Evolutionary conservation across 805 yeast species (phyloP).

Genomic region (Ogataea salicorniae): DNA sequence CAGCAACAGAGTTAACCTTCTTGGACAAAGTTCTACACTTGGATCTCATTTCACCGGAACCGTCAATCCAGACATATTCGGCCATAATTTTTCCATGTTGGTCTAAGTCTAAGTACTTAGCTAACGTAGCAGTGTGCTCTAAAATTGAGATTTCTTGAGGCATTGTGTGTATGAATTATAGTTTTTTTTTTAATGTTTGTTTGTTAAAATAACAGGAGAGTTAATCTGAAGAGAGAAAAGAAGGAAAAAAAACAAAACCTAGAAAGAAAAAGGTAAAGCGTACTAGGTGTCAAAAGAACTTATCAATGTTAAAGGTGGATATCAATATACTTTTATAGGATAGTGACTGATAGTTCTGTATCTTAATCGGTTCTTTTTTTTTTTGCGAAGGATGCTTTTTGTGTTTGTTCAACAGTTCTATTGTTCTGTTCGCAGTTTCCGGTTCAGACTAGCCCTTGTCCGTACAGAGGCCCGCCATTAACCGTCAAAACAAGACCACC

Average conservation of each 20-base stretch:
- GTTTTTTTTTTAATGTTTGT: background rate
- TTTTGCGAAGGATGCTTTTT: background rate
- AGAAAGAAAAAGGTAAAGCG: background rate
- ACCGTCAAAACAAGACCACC: background rate
- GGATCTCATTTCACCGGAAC: constrained; percentile 85
- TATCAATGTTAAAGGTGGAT: constrained; percentile 7
- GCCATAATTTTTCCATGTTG: constrained; percentile 88
- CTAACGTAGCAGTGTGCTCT: constrained; percentile 73
- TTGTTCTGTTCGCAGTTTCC: no score
- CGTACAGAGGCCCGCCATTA: background rate
- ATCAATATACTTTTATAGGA: constrained; percentile 11
- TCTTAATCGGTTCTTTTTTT: background rate
- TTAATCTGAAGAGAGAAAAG: constrained; percentile 1
- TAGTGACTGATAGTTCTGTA: background rate
- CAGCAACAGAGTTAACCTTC: constrained; percentile 67
- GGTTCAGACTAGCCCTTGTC: no score
- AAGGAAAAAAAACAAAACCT: background rate
- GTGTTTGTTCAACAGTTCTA: background rate
- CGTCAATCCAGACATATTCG: constrained; percentile 97
- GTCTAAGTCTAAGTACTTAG: constrained; percentile 76
- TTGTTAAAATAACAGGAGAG: background rate
- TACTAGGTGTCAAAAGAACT: background rate
- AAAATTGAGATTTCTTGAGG: constrained; percentile 31
- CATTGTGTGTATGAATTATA: constrained; percentile 8
- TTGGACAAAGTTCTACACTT: constrained; percentile 83